A percentile compares a stretch with the other conserved stretches of the same genome.
phyloP scores from a whole-genome alignment of 345 rosid species.

The Conringia planisiliqua region DNA sequence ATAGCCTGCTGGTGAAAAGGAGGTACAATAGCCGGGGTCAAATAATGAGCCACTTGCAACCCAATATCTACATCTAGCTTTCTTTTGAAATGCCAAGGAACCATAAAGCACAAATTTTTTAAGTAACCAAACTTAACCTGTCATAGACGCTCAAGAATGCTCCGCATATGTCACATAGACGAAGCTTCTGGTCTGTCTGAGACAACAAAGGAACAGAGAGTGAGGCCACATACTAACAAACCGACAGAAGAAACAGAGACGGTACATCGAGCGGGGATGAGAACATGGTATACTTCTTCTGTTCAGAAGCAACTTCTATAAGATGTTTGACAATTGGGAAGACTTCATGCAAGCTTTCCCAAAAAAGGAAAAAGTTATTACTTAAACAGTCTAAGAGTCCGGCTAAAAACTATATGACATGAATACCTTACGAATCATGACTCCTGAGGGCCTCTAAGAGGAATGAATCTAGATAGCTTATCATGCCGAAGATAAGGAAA shows the following conservation, averaged over 20 bases:
- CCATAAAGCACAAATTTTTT: conserved; percentile 21
- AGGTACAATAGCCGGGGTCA: conserved; percentile 84
- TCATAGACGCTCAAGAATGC: conserved; percentile 99
- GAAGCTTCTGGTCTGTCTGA: conserved; percentile 99
- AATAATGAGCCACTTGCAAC: conserved; percentile 90
- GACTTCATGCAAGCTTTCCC: neutral
- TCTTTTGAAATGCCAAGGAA: conserved; percentile 33
- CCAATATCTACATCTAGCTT: conserved; percentile 52
- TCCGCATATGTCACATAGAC: conserved; percentile 99
- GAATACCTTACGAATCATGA: neutral
- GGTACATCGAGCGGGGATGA: neutral
- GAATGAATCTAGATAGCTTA: neutral
- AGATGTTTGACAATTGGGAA: neutral
- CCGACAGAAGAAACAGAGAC: neutral
- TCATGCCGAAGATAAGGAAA: conserved; percentile 1
- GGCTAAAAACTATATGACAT: neutral
- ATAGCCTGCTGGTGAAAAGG: conserved; percentile 99
- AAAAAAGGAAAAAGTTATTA: neutral
- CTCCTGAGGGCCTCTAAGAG: neutral
- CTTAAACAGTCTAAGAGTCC: neutral
- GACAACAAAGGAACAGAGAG: conserved; percentile 16
- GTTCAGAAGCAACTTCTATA: neutral
- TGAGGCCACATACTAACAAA: conserved; percentile 1
- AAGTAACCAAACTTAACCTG: conserved; percentile 52
- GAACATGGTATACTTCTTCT: conserved; percentile 7